Evolutionary conservation across 768 basidiomycete genomes (phyloP), one percentile per base, ranked within the genome.

Genomic region (Hysterangium stoloniferum): DNA sequence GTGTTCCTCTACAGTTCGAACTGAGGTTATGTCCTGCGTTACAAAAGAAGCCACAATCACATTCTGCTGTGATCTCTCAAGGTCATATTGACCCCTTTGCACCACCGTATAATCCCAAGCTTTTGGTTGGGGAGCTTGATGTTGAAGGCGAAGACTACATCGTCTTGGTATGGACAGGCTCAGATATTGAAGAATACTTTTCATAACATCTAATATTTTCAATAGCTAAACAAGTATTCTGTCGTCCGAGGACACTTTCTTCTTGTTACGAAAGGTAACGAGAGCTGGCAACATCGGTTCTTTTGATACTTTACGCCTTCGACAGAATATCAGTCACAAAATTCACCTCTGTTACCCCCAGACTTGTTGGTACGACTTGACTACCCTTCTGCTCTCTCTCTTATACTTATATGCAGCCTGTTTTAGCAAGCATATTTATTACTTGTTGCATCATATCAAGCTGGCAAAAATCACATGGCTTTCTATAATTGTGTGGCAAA

Each of bases 191-290:
- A n/a, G n/a, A n/a, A n/a, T 36, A 8, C 1, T 22, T 24, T 17
- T n/a, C 31, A 15, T 22, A 5, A 33, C 19, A 17, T 34, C 41
- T 19, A 55, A 43, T 48, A 15, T 36, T 33, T n/a, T 20, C 32
- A 47, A 37, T 56, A 92, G 88, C 67, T 92, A 60, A 93, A 92
- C 67, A 92, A 90, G 67, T 95, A 77, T 65, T 82, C 89, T 28
- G 78, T 96, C 17, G 76, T 88, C 7, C 85, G 84, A 0, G 72
- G 81, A 38, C 94, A 97, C 61, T 91, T 96, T 59, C 71, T 96
- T n/a, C 66, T 96, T 47, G 79, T 87, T 37, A 86, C 87, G 19
- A 90, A 88, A 75, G 85, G 89, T 87, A 19, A 25, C n/a, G 33
- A 25, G 28, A 34, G 33, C 20, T 42, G 38, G 12, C n/a, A 13